A percentile compares a stretch with the other conserved stretches of the same genome.
Evolutionary conservation across 176 grass and related monocot genomes (phyloP).

Genomic region (Musa schizocarpa): DNA sequence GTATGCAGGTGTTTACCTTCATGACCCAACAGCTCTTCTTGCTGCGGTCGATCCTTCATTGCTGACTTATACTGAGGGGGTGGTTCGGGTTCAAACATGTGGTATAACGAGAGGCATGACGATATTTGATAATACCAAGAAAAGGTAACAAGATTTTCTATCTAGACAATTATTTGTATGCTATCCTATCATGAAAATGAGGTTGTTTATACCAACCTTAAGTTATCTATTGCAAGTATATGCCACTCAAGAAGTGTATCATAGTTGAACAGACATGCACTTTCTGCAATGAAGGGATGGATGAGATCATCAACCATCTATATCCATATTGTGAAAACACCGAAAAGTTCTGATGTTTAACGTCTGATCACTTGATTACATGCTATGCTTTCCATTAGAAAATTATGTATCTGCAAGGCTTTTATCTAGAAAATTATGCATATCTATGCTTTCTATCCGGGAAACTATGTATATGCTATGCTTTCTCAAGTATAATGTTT

Average conservation of each 20-base stretch:
- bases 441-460: no score
- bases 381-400: no score
- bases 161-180: neutral
- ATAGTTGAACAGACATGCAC: neutral
- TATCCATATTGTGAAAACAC: neutral
- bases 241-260: neutral
- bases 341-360: no score
- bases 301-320: neutral
- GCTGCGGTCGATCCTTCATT: constrained; percentile 73
- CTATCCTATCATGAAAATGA: neutral
- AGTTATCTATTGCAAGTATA: neutral
- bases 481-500: no score
- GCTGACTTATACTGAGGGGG: constrained; percentile 85
- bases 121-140: constrained; percentile 81
- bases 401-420: no score
- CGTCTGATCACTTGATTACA: no score
- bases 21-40: constrained; percentile 70
- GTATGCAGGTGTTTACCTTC: constrained; percentile 80
- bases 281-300: neutral
- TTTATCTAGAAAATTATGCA: no score
- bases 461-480: no score
- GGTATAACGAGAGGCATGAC: constrained; percentile 78
- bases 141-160: constrained; percentile 30
- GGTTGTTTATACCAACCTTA: neutral
- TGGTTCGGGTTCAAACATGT: constrained; percentile 67